Conservation (phyloP, 1,284 basidiomycete genomes). For the Amylostereum areolatum region DNA sequence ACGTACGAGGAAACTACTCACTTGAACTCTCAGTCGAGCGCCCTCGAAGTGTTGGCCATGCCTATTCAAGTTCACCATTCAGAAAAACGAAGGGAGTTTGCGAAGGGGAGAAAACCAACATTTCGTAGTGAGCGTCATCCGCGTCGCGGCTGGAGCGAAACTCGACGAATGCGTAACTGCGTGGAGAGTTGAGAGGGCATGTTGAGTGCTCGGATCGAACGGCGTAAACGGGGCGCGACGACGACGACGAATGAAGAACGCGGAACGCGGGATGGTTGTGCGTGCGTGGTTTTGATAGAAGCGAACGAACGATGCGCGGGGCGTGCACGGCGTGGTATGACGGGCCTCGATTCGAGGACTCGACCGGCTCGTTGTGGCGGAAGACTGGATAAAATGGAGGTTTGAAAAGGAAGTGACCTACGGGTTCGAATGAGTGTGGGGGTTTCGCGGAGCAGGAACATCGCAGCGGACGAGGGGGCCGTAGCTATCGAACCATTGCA, state of each 20-base stretch:
- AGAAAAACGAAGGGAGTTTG: neutral
- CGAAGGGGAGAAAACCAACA: constrained; percentile 45
- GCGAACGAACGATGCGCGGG: constrained; percentile 6
- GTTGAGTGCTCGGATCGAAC: constrained; percentile 57
- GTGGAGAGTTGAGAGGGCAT: constrained; percentile 37
- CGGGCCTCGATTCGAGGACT: constrained; percentile 15
- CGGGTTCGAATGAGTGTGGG: constrained; percentile 66
- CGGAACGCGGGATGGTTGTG: constrained; percentile 18
- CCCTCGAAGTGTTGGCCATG: constrained; percentile 83
- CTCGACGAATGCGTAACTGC: constrained; percentile 90
- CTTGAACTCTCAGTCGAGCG: constrained; percentile 76
- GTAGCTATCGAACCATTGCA: constrained; percentile 37
- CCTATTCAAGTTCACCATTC: constrained; percentile 37
- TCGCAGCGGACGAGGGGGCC: constrained; percentile 81
- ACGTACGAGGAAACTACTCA: constrained; percentile 23
- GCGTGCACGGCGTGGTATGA: neutral
- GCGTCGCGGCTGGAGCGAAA: constrained; percentile 81
- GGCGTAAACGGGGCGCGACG: constrained; percentile 11
- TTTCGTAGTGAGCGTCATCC: constrained; percentile 87
- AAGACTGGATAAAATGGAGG: constrained; percentile 16
- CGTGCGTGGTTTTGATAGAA: constrained; percentile 21
- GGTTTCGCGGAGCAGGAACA: constrained; percentile 80
- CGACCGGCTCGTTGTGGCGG: constrained; percentile 22
- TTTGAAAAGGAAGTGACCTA: constrained; percentile 42
- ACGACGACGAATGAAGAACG: constrained; percentile 19